Base-by-base conservation (phyloP, 306 rosid genomes). In the Geum urbanum region DNA sequence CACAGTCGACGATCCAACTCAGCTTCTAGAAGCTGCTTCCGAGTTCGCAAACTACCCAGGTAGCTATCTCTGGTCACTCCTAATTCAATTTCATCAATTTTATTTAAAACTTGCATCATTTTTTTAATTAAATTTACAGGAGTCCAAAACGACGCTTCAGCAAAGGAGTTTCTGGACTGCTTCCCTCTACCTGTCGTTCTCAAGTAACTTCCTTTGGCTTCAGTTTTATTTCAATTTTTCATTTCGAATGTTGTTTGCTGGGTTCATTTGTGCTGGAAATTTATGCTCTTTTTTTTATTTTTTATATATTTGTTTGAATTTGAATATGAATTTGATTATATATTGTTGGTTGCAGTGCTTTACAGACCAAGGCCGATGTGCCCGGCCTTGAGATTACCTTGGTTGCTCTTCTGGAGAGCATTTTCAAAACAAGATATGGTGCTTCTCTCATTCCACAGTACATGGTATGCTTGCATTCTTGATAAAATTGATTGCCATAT, bases 351-450 rank as follows among this genome's bases (percentile, higher is more conserved):
- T 84, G 76, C 89, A 94, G 97, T 83, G 92, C 82, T 22, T 83
- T 94, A 59, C 97, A 90, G 85, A 88, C 96, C 27, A 83, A 82
- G 78, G 69, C 59, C 16, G 89, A 88, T 72, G 80, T 84, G 65
- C 95, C 96, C 60, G 92, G 88, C 55, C 72, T 87, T 54, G 95
- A 90, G 53, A 79, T 52, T 60, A 74, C 83, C 18, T 78, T 94
- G 70, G 90, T 87, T 80, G 78, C 83, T 32, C 86, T 92, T 67
- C 79, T 94, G 73, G 91, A 94, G 72, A 88, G 89, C 81, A 47
- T 94, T 67, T 94, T 94, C 89, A 83, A 72, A 54, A 94, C 96
- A 5, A 94, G 84, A 56, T 88, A 81, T 16, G 98, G 98, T 18
- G 92, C 98, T 66, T 87, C 90, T 66, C 67, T 88, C 19, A 88